Evolutionary conservation across 1,284 basidiomycete species (phyloP).

Genomic region (Leccinum subrobustum): DNA sequence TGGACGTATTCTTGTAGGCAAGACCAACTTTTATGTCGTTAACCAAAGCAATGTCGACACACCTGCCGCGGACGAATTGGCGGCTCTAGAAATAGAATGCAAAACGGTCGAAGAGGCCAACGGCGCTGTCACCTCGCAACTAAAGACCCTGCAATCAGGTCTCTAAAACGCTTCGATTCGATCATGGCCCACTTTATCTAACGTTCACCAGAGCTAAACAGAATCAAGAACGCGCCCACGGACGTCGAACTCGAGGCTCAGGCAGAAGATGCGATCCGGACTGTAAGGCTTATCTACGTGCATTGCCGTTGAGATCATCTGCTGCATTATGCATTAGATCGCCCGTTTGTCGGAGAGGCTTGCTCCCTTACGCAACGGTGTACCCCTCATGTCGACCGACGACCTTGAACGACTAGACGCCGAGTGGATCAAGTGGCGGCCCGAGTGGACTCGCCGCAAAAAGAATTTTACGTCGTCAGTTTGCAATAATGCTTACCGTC

Average conservation of each 20-base stretch:
- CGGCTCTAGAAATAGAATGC: conserved; percentile 54
- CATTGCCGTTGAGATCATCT: conserved; percentile 3
- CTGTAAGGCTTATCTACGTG: conserved; percentile 36
- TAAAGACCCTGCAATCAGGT: conserved; percentile 35
- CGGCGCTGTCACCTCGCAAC: conserved; percentile 49
- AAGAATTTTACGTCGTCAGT: conserved; percentile 67
- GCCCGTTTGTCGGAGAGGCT: conserved; percentile 48
- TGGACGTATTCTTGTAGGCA: conserved; percentile 48
- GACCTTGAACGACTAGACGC: conserved; percentile 60
- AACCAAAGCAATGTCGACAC: conserved; percentile 67
- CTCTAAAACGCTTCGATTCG: neutral
- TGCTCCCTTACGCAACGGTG: conserved; percentile 63
- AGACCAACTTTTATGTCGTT: conserved; percentile 80
- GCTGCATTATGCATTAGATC: conserved; percentile 46
- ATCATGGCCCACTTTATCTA: neutral
- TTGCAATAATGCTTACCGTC: conserved; percentile 2
- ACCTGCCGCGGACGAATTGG: conserved; percentile 56
- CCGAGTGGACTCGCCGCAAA: conserved; percentile 68
- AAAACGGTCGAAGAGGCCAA: conserved; percentile 60
- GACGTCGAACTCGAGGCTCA: conserved; percentile 61
- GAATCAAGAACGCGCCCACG: conserved; percentile 62
- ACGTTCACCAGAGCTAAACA: conserved; percentile 55
- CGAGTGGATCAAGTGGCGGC: conserved; percentile 70
- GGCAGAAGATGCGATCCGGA: conserved; percentile 42
- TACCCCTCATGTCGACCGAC: conserved; percentile 62